Conservation (phyloP, 129 eudicot genomes). For the Lonicera japonica region DNA sequence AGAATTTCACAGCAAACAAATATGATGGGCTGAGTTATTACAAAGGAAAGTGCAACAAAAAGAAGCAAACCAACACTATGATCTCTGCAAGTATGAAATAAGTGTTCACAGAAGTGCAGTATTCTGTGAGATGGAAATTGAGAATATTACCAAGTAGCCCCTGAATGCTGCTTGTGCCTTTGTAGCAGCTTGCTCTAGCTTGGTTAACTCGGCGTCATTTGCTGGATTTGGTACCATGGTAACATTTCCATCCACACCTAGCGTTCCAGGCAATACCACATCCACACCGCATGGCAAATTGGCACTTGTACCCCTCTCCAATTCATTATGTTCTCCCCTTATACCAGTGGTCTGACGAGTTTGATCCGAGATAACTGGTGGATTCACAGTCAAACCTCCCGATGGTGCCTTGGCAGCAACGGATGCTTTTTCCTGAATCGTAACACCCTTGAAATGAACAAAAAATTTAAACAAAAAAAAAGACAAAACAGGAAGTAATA, state of each 20-base stretch:
- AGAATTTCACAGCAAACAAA: neutral
- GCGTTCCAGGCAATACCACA: constrained; percentile 14
- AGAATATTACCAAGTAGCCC: constrained; percentile 77
- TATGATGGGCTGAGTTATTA: neutral
- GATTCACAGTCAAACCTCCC: constrained; percentile 35
- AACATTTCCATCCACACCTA: constrained; percentile 25
- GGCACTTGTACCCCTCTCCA: constrained; percentile 36
- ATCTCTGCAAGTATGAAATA: neutral
- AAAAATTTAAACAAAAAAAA: neutral
- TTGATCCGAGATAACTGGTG: constrained; percentile 38
- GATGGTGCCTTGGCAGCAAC: constrained; percentile 39
- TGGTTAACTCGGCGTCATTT: constrained; percentile 45
- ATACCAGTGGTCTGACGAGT: constrained; percentile 29
- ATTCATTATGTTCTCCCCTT: constrained; percentile 26
- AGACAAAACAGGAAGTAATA: constrained; percentile 14
- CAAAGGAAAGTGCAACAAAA: neutral
- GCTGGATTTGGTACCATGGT: constrained; percentile 18
- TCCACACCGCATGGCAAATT: constrained; percentile 22
- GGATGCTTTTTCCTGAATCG: constrained; percentile 45
- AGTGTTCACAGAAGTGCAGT: neutral
- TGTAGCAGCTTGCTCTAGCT: constrained; percentile 72
- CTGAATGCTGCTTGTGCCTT: constrained; percentile 92
- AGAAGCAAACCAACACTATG: neutral
- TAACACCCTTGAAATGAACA: constrained; percentile 37
- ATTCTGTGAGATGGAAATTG: neutral